Percentiles rank a stretch among this genome's conserved stretches.
Evolutionary conservation across 2,329 filamentous ascomycete species (phyloP).

Genomic region (Fusarium decemcellulare): DNA sequence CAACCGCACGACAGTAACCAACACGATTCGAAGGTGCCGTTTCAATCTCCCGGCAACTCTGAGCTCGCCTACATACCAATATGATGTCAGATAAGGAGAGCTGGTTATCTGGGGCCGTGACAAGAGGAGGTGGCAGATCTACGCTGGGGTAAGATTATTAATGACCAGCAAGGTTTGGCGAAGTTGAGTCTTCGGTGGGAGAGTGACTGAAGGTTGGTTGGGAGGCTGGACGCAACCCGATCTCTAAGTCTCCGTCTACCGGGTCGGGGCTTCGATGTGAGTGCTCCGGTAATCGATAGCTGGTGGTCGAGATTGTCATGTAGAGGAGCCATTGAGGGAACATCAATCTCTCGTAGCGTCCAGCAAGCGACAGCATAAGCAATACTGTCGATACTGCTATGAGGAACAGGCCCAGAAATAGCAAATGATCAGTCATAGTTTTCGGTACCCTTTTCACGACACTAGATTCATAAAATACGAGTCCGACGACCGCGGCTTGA

Average conservation of each 20-base stretch:
- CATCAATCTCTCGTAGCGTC: constrained; percentile 7
- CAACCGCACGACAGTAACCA: too few relatives aligned
- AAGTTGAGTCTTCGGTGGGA: constrained; percentile 7
- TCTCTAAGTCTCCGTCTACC: constrained; percentile 1
- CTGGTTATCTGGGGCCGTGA: background rate
- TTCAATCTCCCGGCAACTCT: too few relatives aligned
- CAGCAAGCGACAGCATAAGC: constrained; percentile 14
- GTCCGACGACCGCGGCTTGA: constrained; percentile 5
- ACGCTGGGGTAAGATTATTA: background rate
- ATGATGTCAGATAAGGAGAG: background rate
- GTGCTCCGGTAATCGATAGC: constrained; percentile 7
- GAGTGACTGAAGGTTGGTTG: constrained; percentile 5
- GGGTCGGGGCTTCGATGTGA: background rate
- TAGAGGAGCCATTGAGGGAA: constrained; percentile 16
- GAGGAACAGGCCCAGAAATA: constrained; percentile 7
- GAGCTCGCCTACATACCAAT: too few relatives aligned
- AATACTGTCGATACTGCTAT: constrained; percentile 1
- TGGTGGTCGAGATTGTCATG: constrained; percentile 3
- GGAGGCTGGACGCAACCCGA: background rate
- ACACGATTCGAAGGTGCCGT: too few relatives aligned
- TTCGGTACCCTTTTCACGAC: background rate
- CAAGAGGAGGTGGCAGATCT: background rate
- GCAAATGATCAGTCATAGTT: constrained; percentile 1
- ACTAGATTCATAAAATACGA: constrained; percentile 7
- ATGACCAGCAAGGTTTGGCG: background rate